Percentiles rank a stretch among this genome's conserved stretches.
Evolutionary conservation across 352 stramenopile genomes (phyloP).

Genomic region (Globisporangium orthogonon): DNA sequence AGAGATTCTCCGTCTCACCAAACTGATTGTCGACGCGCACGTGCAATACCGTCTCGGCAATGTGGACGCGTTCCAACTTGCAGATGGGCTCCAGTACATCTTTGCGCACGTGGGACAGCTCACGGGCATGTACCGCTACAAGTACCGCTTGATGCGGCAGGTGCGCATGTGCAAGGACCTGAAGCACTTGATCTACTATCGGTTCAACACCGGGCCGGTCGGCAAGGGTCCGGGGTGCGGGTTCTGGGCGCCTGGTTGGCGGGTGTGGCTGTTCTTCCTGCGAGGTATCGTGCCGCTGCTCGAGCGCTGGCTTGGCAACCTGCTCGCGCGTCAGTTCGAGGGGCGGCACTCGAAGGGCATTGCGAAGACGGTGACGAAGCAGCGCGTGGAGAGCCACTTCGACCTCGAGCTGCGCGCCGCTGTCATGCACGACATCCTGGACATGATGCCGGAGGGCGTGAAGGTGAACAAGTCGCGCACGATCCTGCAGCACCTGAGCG

Average conservation of each 20-base stretch:
- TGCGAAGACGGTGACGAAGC: conserved; percentile 99
- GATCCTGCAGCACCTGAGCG: conserved; percentile 98
- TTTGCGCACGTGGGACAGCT: conserved; percentile 99
- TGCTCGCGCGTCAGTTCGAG: conserved; percentile 99
- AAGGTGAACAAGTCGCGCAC: conserved; percentile 99
- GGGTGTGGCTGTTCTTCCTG: conserved; percentile 99
- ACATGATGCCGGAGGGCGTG: conserved; percentile 99
- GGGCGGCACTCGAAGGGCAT: conserved; percentile 98
- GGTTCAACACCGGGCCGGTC: conserved; percentile 99
- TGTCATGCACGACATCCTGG: conserved; percentile 99
- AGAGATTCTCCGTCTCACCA: conserved; percentile 99
- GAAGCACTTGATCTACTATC: conserved; percentile 99
- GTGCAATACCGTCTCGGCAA: conserved; percentile 99
- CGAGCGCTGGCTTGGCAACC: conserved; percentile 98
- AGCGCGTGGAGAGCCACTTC: conserved; percentile 99
- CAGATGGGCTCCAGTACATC: conserved; percentile 98
- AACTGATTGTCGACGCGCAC: conserved; percentile 99
- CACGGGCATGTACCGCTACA: conserved; percentile 99
- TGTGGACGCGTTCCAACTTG: conserved; percentile 99
- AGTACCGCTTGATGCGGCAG: conserved; percentile 97
- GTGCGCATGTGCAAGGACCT: conserved; percentile 99
- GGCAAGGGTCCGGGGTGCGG: conserved; percentile 98
- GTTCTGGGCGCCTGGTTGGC: conserved; percentile 99
- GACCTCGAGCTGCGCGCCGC: conserved; percentile 98
- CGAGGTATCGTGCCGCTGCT: conserved; percentile 97